A percentile compares a stretch with the other conserved stretches of the same genome.
These are phyloP conservation scores for Diplocarpon mali DNA, from an alignment of 2,329 filamentous ascomycete species.

Conservation along the genomic window DNA sequence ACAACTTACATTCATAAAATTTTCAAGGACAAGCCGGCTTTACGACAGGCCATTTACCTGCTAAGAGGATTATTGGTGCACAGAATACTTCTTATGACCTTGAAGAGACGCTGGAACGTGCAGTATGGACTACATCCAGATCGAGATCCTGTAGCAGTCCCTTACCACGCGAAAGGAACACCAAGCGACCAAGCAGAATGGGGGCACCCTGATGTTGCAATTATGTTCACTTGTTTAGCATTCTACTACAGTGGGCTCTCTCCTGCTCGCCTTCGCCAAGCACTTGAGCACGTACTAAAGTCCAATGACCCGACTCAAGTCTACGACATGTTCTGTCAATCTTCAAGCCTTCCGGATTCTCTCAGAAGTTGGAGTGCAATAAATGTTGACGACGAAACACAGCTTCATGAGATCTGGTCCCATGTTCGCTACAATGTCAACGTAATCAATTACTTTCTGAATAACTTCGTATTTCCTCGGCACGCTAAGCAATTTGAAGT, in stretches of 20 bases:
- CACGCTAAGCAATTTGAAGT: too few relatives aligned
- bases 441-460: slow-evolving; percentile 49
- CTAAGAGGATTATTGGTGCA: slow-evolving; percentile 52
- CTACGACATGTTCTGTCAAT: slow-evolving; percentile 41
- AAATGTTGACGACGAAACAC: slow-evolving; percentile 45
- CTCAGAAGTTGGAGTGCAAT: slow-evolving; percentile 44
- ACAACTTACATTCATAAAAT: slow-evolving; percentile 21
- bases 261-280: slow-evolving; percentile 36
- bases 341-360: slow-evolving; percentile 33
- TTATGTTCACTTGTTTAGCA: slow-evolving; percentile 51
- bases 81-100: slow-evolving; percentile 37
- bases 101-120: slow-evolving; percentile 48
- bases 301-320: slow-evolving; percentile 41
- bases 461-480: slow-evolving; percentile 48
- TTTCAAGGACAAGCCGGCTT: slow-evolving; percentile 27
- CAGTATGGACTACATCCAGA: slow-evolving; percentile 47
- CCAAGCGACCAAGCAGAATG: slow-evolving; percentile 41
- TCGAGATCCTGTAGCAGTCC: slow-evolving; percentile 52
- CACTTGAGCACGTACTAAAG: slow-evolving; percentile 40
- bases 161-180: slow-evolving; percentile 54
- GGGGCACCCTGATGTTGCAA: slow-evolving; percentile 56
- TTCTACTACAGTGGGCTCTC: slow-evolving; percentile 55
- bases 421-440: slow-evolving; percentile 37
- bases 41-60: slow-evolving; percentile 36
- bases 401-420: slow-evolving; percentile 40